Conservation (phyloP, 495 filamentous ascomycete species). For the Clohesyomyces aquaticus region DNA sequence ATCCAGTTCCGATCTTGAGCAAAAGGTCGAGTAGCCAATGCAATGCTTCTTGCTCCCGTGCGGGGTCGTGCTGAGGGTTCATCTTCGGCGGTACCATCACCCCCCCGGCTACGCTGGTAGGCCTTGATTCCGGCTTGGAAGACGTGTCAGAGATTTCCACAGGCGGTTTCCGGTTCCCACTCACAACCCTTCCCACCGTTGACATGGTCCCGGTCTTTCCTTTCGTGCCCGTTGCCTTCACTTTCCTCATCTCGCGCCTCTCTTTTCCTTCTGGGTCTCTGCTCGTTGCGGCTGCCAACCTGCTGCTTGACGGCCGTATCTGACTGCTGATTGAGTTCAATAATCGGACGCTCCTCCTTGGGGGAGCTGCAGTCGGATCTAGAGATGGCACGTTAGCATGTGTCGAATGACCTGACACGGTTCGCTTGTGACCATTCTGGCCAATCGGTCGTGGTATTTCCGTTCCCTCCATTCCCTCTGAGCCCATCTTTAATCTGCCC, state of each 20-base stretch:
- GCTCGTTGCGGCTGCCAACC: slow-evolving; percentile 51
- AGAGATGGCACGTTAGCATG: slow-evolving; percentile 44
- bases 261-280: slow-evolving; percentile 59
- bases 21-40: slow-evolving; percentile 78
- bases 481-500: slow-evolving; percentile 34
- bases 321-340: slow-evolving; percentile 66
- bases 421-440: slow-evolving; percentile 74
- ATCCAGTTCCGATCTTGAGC: slow-evolving; percentile 78
- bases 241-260: slow-evolving; percentile 76
- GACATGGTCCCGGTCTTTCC: slow-evolving; percentile 58
- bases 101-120: slow-evolving; percentile 34
- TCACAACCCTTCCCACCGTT: slow-evolving; percentile 80
- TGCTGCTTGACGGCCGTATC: slow-evolving; percentile 59
- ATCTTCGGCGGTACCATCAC: slow-evolving; percentile 30
- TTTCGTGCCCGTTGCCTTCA: slow-evolving; percentile 66
- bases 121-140: slow-evolving; percentile 59
- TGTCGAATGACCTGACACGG: slow-evolving; percentile 78
- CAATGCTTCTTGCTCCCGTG: slow-evolving; percentile 69
- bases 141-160: slow-evolving; percentile 65
- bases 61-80: slow-evolving; percentile 23
- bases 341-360: slow-evolving; percentile 77
- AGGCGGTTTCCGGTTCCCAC: slow-evolving; percentile 77
- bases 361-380: slow-evolving; percentile 62
- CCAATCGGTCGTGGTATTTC: slow-evolving; percentile 52
- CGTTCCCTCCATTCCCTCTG: slow-evolving; percentile 55